Conservation (phyloP, 768 basidiomycete genomes). For the Podaxis mareebaensis region DNA sequence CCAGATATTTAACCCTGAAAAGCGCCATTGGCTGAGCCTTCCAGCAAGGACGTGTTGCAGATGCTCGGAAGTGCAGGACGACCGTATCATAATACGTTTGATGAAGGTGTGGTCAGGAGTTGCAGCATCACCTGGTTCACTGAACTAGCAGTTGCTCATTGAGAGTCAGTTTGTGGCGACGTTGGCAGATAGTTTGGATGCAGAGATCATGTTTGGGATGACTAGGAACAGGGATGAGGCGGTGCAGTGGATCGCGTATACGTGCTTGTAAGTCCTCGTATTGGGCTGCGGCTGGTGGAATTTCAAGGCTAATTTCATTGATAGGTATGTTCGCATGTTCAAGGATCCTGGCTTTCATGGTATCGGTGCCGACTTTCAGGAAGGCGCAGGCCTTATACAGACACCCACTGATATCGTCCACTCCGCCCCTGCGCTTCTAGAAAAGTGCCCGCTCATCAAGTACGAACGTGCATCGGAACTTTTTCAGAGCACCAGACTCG, state of each 20-base stretch:
- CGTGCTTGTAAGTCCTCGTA: conserved; percentile 69
- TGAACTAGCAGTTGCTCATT: conserved; percentile 98
- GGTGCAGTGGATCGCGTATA: conserved; percentile 96
- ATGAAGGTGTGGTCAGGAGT: conserved; percentile 93
- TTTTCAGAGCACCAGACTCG: conserved; percentile 92
- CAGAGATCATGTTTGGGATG: conserved; percentile 92
- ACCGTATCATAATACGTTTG: conserved; percentile 95
- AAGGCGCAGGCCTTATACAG: conserved; percentile 65
- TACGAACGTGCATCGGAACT: conserved; percentile 88
- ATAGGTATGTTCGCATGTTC: conserved; percentile 93
- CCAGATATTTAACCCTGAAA: conserved; percentile 98
- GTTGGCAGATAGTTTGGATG: conserved; percentile 94
- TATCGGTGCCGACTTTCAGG: conserved; percentile 87
- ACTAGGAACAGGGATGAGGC: conserved; percentile 95
- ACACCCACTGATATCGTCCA: conserved; percentile 94
- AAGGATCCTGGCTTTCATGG: conserved; percentile 85
- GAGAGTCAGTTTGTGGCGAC: conserved; percentile 93
- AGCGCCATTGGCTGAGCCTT: conserved; percentile 98
- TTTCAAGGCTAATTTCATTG: conserved; percentile 15
- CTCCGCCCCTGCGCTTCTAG: conserved; percentile 88
- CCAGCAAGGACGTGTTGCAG: conserved; percentile 93
- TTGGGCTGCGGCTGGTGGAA: neutral
- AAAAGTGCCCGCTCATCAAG: conserved; percentile 92
- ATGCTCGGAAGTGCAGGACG: conserved; percentile 98
- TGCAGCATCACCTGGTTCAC: conserved; percentile 93